Percentiles rank a stretch among this genome's conserved stretches.
These are phyloP conservation scores for Byssochlamys sp. DNA, from an alignment of 2,329 filamentous ascomycete genomes.

Conservation along the genomic window DNA sequence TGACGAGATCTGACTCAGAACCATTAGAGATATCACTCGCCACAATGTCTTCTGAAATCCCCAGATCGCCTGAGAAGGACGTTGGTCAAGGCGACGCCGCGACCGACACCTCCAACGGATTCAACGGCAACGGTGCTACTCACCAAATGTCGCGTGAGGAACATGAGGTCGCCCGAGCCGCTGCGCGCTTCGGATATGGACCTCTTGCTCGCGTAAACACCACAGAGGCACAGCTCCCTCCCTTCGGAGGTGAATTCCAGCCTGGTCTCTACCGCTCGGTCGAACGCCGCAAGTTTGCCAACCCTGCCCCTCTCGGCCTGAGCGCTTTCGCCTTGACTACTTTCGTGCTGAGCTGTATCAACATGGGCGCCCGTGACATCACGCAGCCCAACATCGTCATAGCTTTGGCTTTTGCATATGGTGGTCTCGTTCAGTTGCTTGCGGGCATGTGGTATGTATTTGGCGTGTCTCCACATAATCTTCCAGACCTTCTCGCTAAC, in stretches of 20 bases:
- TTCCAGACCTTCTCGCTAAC: background rate
- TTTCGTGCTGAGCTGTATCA: constrained; percentile 67
- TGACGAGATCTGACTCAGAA: background rate
- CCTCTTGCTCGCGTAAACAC: constrained; percentile 44
- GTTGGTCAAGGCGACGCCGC: constrained; percentile 7
- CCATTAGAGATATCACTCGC: constrained; percentile 4
- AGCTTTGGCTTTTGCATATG: constrained; percentile 62
- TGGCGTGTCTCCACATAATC: too few species aligned
- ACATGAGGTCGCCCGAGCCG: constrained; percentile 34
- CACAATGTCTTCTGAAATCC: constrained; percentile 19
- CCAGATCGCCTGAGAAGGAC: constrained; percentile 25
- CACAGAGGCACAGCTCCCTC: constrained; percentile 40
- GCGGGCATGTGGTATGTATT: constrained; percentile 70
- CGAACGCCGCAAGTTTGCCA: constrained; percentile 61
- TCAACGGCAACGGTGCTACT: constrained; percentile 12
- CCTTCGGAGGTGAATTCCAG: constrained; percentile 66
- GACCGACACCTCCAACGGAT: constrained; percentile 4
- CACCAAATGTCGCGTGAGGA: constrained; percentile 36
- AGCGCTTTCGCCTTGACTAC: constrained; percentile 73
- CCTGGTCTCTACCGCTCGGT: constrained; percentile 58
- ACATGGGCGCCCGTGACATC: constrained; percentile 56
- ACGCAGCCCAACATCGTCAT: constrained; percentile 57
- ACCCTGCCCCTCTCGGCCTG: constrained; percentile 68
- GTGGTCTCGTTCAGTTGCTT: constrained; percentile 66
- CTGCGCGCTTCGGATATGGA: constrained; percentile 41